Percentiles rank a stretch among this genome's conserved stretches.
These are phyloP conservation scores for Talaromyces liani DNA, from an alignment of 495 filamentous ascomycete genomes.

Conservation along the genomic window DNA sequence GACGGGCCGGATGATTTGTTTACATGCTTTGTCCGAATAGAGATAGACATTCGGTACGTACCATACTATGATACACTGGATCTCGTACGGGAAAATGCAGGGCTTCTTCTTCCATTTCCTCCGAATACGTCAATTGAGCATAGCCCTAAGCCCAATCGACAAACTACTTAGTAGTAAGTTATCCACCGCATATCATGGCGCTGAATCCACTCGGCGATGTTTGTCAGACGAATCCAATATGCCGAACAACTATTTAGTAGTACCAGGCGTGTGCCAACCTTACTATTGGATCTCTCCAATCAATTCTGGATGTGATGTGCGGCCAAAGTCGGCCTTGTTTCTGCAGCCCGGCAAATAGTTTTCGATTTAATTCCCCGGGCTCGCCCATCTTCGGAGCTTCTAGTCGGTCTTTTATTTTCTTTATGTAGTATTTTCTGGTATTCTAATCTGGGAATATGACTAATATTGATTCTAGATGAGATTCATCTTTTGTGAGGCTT, in stretches of 20 bases:
- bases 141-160: neutral
- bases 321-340: neutral
- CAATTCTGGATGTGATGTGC: neutral
- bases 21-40: neutral
- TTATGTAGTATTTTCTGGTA: neutral
- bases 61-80: neutral
- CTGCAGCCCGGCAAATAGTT: neutral
- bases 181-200: neutral
- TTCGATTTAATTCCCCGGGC: neutral
- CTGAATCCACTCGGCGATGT: neutral
- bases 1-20: neutral
- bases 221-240: neutral
- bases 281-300: neutral
- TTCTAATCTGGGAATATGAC: neutral
- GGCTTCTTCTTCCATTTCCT: neutral
- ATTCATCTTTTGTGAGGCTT: neutral
- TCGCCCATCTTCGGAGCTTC: neutral
- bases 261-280: neutral
- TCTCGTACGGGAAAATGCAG: neutral
- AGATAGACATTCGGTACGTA: neutral
- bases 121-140: neutral
- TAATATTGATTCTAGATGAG: neutral
- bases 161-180: neutral
- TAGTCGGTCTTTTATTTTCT: neutral
- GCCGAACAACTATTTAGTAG: neutral